Percentiles rank a stretch among this genome's conserved stretches.
These are phyloP conservation scores for Saccharomyces eubayanus DNA, from an alignment of 805 yeast species.

Conservation along the genomic window DNA sequence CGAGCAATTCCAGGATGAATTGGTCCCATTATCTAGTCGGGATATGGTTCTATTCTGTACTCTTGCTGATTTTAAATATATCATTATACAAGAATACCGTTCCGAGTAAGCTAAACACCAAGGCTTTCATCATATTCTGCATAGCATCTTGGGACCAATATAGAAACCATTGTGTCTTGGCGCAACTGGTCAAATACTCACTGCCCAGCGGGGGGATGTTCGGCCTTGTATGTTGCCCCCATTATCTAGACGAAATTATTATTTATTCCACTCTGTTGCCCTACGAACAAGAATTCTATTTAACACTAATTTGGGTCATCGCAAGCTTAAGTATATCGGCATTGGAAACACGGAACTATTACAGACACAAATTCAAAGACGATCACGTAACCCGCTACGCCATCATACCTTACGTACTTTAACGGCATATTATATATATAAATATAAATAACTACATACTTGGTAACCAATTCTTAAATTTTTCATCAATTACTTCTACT, in stretches of 20 bases:
- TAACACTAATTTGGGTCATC: constrained; percentile 28
- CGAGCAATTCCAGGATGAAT: constrained; percentile 46
- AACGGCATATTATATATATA: neutral
- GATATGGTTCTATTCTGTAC: constrained; percentile 44
- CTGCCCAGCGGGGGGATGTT: constrained; percentile 47
- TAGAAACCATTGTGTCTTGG: constrained; percentile 41
- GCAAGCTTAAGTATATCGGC: constrained; percentile 51
- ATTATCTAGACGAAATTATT: constrained; percentile 57
- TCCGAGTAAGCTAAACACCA: constrained; percentile 6
- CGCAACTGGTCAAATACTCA: constrained; percentile 46
- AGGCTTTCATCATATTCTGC: constrained; percentile 17
- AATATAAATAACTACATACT: neutral
- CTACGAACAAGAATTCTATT: constrained; percentile 13
- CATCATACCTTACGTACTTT: constrained; percentile 14
- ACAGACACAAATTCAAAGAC: constrained; percentile 25
- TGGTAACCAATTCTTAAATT: neutral
- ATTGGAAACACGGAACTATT: constrained; percentile 42
- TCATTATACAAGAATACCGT: constrained; percentile 19
- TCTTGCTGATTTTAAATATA: constrained; percentile 35
- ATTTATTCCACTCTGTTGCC: constrained; percentile 38
- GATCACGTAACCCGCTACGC: constrained; percentile 14
- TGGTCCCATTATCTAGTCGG: constrained; percentile 62
- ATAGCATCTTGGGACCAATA: constrained; percentile 27
- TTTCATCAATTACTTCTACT: neutral
- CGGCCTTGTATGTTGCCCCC: constrained; percentile 49